Conservation (phyloP, 805 yeast genomes). For the Candida nonsorbophila region DNA sequence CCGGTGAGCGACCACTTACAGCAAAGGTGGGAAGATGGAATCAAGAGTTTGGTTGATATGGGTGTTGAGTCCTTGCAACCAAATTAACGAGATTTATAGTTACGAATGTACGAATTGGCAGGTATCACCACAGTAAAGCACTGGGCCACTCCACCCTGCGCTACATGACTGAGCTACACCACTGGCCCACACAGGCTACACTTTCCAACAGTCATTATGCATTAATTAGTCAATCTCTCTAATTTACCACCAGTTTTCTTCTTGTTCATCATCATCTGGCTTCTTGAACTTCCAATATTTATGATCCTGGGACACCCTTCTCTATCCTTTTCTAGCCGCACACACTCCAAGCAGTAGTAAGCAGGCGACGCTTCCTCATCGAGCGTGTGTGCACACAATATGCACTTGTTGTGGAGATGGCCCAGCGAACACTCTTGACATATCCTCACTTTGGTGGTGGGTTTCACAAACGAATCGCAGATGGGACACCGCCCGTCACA, state of each 20-base stretch:
- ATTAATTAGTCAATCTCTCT: conserved; percentile 6
- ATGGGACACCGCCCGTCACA: conserved; percentile 92
- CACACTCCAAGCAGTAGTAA: conserved; percentile 82
- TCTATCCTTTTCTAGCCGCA: conserved; percentile 67
- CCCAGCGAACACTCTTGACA: conserved; percentile 88
- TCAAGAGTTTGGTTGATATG: conserved; percentile 32
- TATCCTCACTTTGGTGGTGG: conserved; percentile 58
- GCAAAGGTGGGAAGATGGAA: conserved; percentile 48
- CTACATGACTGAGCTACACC: too few relatives aligned
- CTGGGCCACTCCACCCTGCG: too few relatives aligned
- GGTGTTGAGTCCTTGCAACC: conserved; percentile 27
- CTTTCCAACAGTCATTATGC: too few relatives aligned
- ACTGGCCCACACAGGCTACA: too few relatives aligned
- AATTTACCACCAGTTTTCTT: conserved; percentile 20
- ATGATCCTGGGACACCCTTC: conserved; percentile 90
- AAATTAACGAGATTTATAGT: too few relatives aligned
- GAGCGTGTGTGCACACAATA: conserved; percentile 70
- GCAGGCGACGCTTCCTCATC: conserved; percentile 47
- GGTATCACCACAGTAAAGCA: too few relatives aligned
- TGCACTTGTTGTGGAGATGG: conserved; percentile 56
- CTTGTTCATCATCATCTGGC: conserved; percentile 61
- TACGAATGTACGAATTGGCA: too few relatives aligned
- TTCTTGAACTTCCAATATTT: conserved; percentile 72
- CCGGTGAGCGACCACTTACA: conserved; percentile 41
- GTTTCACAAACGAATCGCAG: conserved; percentile 81